Conservation (phyloP, 192 early-diverging fungal species). For the Gamsiella multidivaricata region DNA sequence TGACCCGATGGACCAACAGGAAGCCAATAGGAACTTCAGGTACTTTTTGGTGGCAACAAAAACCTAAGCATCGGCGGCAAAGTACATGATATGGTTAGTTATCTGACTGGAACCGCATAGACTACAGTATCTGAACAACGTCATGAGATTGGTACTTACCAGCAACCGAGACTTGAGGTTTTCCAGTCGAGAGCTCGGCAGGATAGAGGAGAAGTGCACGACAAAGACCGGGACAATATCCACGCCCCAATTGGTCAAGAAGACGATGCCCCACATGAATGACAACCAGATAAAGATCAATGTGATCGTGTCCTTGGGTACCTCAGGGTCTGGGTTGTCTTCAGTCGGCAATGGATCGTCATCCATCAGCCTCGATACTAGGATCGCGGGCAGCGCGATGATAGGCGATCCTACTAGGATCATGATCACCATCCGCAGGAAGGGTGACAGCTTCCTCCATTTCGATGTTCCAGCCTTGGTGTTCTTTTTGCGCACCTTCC, state of each 20-base stretch:
- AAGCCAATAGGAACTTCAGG: constrained; percentile 33
- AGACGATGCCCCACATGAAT: constrained; percentile 51
- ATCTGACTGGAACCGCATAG: neutral
- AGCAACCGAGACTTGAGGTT: constrained; percentile 27
- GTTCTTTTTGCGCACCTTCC: constrained; percentile 8
- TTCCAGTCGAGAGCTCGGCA: constrained; percentile 21
- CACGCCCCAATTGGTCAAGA: constrained; percentile 43
- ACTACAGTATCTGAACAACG: too few relatives aligned
- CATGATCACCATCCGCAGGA: constrained; percentile 36
- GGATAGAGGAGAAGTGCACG: constrained; percentile 29
- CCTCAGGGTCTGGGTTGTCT: neutral
- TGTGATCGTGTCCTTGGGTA: constrained; percentile 22
- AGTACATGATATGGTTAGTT: neutral
- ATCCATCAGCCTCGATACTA: constrained; percentile 2
- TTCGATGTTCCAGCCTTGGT: neutral
- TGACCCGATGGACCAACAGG: constrained; percentile 45
- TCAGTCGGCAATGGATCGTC: constrained; percentile 9
- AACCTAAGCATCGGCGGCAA: constrained; percentile 6
- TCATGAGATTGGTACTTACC: too few relatives aligned
- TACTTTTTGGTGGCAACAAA: constrained; percentile 47
- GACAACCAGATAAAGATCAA: constrained; percentile 47
- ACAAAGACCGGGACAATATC: constrained; percentile 37
- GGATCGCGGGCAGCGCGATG: constrained; percentile 36
- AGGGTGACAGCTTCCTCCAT: constrained; percentile 45
- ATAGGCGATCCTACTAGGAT: constrained; percentile 29